Evolutionary conservation across 2,329 filamentous ascomycete genomes (phyloP).

Genomic region (Mycosphaerelloides madeirae): DNA sequence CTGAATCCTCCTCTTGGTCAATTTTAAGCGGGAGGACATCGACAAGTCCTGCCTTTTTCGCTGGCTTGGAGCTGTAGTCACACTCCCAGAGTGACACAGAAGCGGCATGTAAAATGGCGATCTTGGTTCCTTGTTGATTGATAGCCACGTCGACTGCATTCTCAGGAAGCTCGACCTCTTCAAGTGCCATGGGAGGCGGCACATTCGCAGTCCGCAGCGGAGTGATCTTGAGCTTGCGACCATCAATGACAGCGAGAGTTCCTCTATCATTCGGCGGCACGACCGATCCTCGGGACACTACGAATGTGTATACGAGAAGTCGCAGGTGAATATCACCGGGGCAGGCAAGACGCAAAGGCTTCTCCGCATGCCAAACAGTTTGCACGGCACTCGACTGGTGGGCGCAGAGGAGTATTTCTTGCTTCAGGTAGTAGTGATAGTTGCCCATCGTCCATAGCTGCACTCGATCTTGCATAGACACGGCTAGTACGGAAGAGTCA

Average conservation of each 20-base stretch:
- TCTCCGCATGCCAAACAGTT: constrained; percentile 76
- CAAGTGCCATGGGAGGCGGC: constrained; percentile 87
- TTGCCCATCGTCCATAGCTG: constrained; percentile 97
- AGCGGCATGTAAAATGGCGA: constrained; percentile 67
- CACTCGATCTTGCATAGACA: constrained; percentile 67
- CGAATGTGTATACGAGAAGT: constrained; percentile 61
- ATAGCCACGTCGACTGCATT: constrained; percentile 72
- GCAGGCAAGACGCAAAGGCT: constrained; percentile 61
- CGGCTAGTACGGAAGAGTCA: constrained; percentile 84
- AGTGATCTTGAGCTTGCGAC: constrained; percentile 73
- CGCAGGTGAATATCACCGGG: constrained; percentile 10
- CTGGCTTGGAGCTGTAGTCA: constrained; percentile 54
- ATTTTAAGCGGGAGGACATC: constrained; percentile 2
- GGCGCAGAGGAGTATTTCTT: constrained; percentile 57
- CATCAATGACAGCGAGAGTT: constrained; percentile 74
- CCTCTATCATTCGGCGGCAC: constrained; percentile 52
- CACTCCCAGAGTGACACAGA: constrained; percentile 68
- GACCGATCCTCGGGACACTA: constrained; percentile 64
- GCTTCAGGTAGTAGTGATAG: constrained; percentile 97
- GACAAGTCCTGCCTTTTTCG: constrained; percentile 35
- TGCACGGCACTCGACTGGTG: constrained; percentile 10
- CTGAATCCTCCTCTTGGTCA: not conserved
- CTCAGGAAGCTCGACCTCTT: constrained; percentile 58
- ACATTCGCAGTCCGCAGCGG: constrained; percentile 79
- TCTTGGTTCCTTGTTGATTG: constrained; percentile 56